A percentile compares a stretch with the other conserved stretches of the same genome.
Conservation (phyloP, 2,329 filamentous ascomycete species). For the Neopestalotiopsis clavispora region DNA sequence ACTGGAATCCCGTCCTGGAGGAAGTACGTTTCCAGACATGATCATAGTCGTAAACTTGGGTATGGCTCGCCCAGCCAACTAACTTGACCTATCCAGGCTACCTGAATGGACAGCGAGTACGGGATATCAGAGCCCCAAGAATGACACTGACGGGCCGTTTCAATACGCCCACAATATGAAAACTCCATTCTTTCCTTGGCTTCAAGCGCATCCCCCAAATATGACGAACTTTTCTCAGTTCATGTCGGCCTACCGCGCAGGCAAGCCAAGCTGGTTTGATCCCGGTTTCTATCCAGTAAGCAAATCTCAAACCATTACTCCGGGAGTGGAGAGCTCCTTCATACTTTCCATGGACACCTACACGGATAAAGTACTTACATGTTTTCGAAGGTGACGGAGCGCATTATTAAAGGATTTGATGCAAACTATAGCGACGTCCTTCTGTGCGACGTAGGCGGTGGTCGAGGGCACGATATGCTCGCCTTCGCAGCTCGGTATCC, state of each 20-base stretch:
- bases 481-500: neutral
- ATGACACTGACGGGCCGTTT: constrained; percentile 6
- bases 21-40: neutral
- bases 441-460: neutral
- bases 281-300: constrained; percentile 8
- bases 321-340: too few relatives aligned
- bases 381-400: neutral
- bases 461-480: constrained; percentile 8
- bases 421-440: constrained; percentile 8
- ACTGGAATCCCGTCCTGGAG: neutral
- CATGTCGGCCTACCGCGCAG: constrained; percentile 9
- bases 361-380: neutral
- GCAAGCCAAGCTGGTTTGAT: constrained; percentile 10
- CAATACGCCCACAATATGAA: neutral
- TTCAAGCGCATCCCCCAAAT: constrained; percentile 1
- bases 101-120: neutral
- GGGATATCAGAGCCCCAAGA: constrained; percentile 6
- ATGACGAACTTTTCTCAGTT: constrained; percentile 4
- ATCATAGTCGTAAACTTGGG: neutral
- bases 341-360: too few relatives aligned
- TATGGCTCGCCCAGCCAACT: neutral
- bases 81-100: neutral
- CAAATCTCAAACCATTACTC: neutral
- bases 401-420: constrained; percentile 7
- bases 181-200: constrained; percentile 4